Percentiles rank a stretch among this genome's conserved stretches.
phyloP scores from a whole-genome alignment of 2,329 filamentous ascomycete genomes.

The Verticillium longisporum region DNA sequence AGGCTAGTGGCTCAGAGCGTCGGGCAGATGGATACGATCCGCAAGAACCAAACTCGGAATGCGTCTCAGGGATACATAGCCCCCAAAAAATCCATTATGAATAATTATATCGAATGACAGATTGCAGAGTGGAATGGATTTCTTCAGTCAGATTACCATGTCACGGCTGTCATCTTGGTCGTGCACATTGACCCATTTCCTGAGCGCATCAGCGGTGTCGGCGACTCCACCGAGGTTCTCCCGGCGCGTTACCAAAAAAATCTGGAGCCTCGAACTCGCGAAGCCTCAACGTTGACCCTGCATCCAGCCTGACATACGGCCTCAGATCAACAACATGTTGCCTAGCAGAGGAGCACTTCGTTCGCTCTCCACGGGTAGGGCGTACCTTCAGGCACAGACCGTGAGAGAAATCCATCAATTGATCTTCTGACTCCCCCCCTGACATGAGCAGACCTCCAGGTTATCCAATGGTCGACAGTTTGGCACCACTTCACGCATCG shows the following conservation, averaged over 20 bases:
- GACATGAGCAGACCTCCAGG: constrained; percentile 12
- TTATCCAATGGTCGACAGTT: constrained; percentile 27
- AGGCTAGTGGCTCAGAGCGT: not conserved
- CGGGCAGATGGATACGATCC: not conserved
- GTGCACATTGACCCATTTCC: not conserved
- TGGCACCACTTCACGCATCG: constrained; percentile 21
- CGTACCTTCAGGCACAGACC: constrained; percentile 18
- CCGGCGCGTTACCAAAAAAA: constrained; percentile 25
- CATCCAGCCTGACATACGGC: not conserved
- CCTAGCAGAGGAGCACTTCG: constrained; percentile 37
- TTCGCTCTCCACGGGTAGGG: constrained; percentile 26
- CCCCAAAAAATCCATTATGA: no score
- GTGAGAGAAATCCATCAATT: constrained; percentile 14
- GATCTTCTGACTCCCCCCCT: not conserved
- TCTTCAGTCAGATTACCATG: not conserved
- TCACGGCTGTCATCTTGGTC: not conserved
- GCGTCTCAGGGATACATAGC: no score
- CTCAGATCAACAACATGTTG: constrained; percentile 28
- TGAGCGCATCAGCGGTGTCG: not conserved
- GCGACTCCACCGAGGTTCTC: constrained; percentile 23
- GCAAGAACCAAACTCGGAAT: not conserved
- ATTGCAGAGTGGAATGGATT: no score
- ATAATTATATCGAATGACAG: no score
- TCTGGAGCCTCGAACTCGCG: constrained; percentile 8
- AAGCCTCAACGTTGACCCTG: constrained; percentile 11